Evolutionary conservation across 1,139 yeast species (phyloP), one percentile per base, ranked within the genome.

Genomic region (Suhomyces bribrorum): DNA sequence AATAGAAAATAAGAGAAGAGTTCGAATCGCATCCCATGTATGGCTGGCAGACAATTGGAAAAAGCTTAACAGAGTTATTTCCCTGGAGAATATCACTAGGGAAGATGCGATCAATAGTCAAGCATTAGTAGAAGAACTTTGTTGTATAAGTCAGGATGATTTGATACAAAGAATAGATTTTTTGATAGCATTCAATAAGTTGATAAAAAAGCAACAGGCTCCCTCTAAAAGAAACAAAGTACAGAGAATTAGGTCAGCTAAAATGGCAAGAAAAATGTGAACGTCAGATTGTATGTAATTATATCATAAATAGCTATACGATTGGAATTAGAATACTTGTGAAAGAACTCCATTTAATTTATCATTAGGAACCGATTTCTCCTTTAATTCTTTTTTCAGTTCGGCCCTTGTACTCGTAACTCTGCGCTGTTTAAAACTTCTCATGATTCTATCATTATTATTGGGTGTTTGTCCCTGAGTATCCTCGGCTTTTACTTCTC

Each of bases 371-470:
- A 66, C 65, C n/a, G 71, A 54, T 32, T 62, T 62, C 36, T 59
- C 62, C 54, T 82, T 81, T 36, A 75, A 62, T 28, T 66, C 59
- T 3, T 64, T 62, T 14, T 71, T 67, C 14, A 87, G 88, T 46
- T 75, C 79, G 1, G 88, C 85, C 52, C 92, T 75, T 9, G 75
- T 74, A 14, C 86, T 79, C 8, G 80, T 66, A 18, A 84, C 81
- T 38, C 70, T 72, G 44, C 86, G 72, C 57, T 84, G 94, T 44
- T 75, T 77, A 56, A 83, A 82, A 24, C 62, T 66, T 61, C 86
- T 72, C 50, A 79, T 69, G 2, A 75, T 55, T 1, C 59, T 52
- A 8, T 32, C 31, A 2, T 12, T 9, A 2, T n/a, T 16, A 20
- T 20, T 14, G 5, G 20, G 11, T n/a, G 15, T 9, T 22, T 13